Evolutionary conservation across 1,284 basidiomycete genomes (phyloP).

Genomic region (Pyrrhoderma lamaoense): DNA sequence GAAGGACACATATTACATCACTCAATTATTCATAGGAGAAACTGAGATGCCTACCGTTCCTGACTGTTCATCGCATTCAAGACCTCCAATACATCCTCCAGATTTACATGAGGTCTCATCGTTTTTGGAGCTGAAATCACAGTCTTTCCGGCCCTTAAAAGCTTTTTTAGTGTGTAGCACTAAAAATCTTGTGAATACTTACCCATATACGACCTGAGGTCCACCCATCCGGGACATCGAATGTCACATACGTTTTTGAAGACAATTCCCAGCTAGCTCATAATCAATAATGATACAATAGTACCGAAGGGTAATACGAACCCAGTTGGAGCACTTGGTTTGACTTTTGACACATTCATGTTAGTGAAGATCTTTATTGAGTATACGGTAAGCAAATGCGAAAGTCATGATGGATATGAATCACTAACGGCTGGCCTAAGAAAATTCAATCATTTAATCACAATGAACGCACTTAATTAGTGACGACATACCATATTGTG

Average conservation of each 20-base stretch:
- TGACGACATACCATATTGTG: conserved; percentile 28
- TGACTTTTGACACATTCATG: conserved; percentile 18
- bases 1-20: not conserved
- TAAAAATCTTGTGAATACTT: not conserved
- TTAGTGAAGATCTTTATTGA: conserved; percentile 21
- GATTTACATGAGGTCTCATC: conserved; percentile 37
- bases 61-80: conserved; percentile 30
- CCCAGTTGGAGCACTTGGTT: conserved; percentile 18
- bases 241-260: conserved; percentile 18
- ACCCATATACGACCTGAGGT: conserved; percentile 26
- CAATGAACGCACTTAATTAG: not conserved
- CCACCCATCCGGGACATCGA: conserved; percentile 27
- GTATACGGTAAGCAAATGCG: not conserved
- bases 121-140: conserved; percentile 34
- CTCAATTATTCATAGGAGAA: too few relatives aligned
- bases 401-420: not conserved
- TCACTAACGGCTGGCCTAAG: conserved; percentile 10
- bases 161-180: not conserved
- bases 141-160: conserved; percentile 40
- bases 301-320: not conserved
- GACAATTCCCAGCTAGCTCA: conserved; percentile 22
- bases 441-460: not conserved
- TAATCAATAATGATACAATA: not conserved
- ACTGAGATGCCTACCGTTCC: conserved; percentile 13
- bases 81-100: conserved; percentile 42